Base-by-base conservation (phyloP, 805 yeast species). In the Barnettozyma pratensis region DNA sequence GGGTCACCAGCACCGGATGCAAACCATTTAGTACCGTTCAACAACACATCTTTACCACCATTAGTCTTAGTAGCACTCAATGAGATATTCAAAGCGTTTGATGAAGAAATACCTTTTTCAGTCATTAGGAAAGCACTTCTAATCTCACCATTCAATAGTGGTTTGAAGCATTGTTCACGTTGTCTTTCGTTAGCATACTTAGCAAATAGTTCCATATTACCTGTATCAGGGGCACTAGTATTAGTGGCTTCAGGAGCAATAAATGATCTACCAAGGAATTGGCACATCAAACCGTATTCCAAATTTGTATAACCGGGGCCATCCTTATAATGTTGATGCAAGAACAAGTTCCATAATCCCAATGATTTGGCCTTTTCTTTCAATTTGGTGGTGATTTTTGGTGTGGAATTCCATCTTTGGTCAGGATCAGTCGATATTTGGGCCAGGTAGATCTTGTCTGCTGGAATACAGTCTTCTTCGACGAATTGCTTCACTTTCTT, bases 1-100 rank as follows among this genome's bases (percentile, higher is more conserved):
- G 85, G 85, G 60, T 81, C 86, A 28, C 85, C 85, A 37, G 85
- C 85, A 30, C 86, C 86, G 0, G 85, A 78, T 3, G 85, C 81
- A 73, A 81, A 81, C 87, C 87, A 81, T 60, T 82, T 82, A 46
- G 78, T 72, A 6, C 87, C 87, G 52, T 77, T 77, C 42, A 82
- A 54, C 2, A 79, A 75, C 45, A 70, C 77, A 37, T 64, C 55
- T 11, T 74, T 71, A 4, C 78, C 82, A 12, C 60, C 62, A 37
- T 47, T 47, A 7, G 37, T 28, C 5, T 58, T 57, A 49, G 66
- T 69, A 31, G 82, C 81, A 30, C 69, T 58, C 38, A 75, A 64
- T 1, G 77, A 69, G 49, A 81, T 78, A 61, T 80, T 81, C 53
- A 81, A 69, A 1, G 85, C 84, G 61, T 82, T 80, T 11, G 85